These are phyloP conservation scores for Sanguinoderma infundibulare DNA, from an alignment of 1,284 basidiomycete species.

Conservation along the genomic window DNA sequence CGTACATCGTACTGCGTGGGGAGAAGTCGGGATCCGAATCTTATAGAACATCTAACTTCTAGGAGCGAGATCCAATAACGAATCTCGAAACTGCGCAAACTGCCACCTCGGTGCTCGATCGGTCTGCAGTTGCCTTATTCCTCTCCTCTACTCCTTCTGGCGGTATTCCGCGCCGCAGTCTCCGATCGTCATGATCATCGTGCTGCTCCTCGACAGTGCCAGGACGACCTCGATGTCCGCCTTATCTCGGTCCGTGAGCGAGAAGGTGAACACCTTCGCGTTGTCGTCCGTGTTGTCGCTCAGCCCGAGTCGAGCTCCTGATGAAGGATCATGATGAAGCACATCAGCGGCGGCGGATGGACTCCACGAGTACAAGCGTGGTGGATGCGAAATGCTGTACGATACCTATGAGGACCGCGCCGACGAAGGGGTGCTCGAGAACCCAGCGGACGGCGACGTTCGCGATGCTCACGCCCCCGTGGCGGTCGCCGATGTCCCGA, in stretches of 20 bases:
- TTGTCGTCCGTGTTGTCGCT: slow-evolving; percentile 74
- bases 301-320: slow-evolving; percentile 72
- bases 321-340: slow-evolving; percentile 1
- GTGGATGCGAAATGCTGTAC: slow-evolving; percentile 4
- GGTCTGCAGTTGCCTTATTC: background rate
- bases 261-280: slow-evolving; percentile 58
- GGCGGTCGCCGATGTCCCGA: slow-evolving; percentile 62
- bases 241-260: slow-evolving; percentile 56
- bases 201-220: slow-evolving; percentile 55
- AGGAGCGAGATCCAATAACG: background rate
- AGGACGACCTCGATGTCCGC: slow-evolving; percentile 63
- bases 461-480: slow-evolving; percentile 66
- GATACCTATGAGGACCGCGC: slow-evolving; percentile 75
- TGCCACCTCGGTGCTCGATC: background rate
- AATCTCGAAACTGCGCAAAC: background rate
- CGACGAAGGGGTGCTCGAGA: slow-evolving; percentile 74
- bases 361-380: background rate
- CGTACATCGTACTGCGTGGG: background rate
- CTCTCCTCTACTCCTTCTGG: background rate
- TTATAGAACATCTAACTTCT: background rate
- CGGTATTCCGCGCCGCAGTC: slow-evolving; percentile 84
- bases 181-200: slow-evolving; percentile 67
- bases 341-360: slow-evolving; percentile 6
- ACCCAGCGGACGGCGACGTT: slow-evolving; percentile 81
- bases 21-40: background rate